Evolutionary conservation across 768 basidiomycete species (phyloP).

Genomic region (Pisolithus tinctorius): DNA sequence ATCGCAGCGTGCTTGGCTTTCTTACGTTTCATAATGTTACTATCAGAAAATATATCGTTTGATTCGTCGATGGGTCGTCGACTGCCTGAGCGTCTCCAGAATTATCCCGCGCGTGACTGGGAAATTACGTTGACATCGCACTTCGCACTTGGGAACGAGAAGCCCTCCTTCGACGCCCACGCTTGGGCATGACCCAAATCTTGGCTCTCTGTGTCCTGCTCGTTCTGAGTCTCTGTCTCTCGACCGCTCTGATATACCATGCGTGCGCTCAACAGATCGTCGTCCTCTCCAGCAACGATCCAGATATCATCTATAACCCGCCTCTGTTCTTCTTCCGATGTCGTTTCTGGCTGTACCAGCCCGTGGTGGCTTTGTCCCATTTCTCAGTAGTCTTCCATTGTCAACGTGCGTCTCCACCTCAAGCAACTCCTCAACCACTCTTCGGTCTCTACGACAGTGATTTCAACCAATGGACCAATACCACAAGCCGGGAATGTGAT

Average conservation of each 20-base stretch:
- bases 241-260: slow-evolving; percentile 1
- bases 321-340: slow-evolving; percentile 13
- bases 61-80: neutral
- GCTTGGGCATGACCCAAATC: slow-evolving; percentile 12
- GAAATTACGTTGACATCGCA: neutral
- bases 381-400: neutral
- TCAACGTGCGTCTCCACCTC: neutral
- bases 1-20: slow-evolving; percentile 41
- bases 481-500: slow-evolving; percentile 35
- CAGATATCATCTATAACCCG: slow-evolving; percentile 24
- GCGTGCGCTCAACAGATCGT: slow-evolving; percentile 17
- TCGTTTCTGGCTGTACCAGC: slow-evolving; percentile 14
- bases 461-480: slow-evolving; percentile 39
- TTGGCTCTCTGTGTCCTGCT: slow-evolving; percentile 14
- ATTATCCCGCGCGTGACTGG: too few relatives aligned
- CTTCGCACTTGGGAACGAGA: neutral
- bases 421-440: slow-evolving; percentile 20
- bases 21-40: slow-evolving; percentile 38
- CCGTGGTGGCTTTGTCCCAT: slow-evolving; percentile 14
- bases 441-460: slow-evolving; percentile 1
- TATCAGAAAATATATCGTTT: neutral
- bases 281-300: slow-evolving; percentile 13
- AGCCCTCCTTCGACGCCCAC: neutral
- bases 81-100: neutral
- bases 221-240: slow-evolving; percentile 8